Evolutionary conservation across 75 land plant species (phyloP).

Genomic region (Pinus albicaulis): DNA sequence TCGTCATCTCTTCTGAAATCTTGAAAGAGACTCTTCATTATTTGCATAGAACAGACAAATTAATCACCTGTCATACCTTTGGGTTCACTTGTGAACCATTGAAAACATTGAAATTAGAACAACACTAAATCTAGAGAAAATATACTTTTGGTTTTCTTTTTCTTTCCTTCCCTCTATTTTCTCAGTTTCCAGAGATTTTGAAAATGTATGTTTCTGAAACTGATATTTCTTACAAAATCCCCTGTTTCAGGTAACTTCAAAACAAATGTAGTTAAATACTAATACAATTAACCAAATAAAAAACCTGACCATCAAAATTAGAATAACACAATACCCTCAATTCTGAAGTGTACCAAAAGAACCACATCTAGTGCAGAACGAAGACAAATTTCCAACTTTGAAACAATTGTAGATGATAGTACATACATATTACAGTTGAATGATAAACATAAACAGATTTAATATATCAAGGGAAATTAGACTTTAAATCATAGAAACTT

Average conservation of each 20-base stretch:
- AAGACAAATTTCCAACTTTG: background rate
- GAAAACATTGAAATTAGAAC: background rate
- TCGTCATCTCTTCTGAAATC: background rate
- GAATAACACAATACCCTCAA: background rate
- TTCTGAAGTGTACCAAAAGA: background rate
- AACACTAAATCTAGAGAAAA: background rate
- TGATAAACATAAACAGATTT: background rate
- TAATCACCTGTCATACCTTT: background rate
- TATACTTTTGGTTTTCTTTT: background rate
- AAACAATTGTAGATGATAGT: background rate
- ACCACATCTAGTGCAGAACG: background rate
- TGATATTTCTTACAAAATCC: background rate
- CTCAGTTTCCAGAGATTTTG: background rate
- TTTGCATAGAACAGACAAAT: background rate
- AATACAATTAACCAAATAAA: background rate
- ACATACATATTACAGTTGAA: background rate
- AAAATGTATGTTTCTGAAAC: background rate
- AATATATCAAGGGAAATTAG: background rate
- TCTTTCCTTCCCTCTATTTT: background rate
- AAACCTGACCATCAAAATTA: background rate
- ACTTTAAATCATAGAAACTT: background rate
- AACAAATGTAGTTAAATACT: background rate
- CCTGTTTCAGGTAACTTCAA: constrained; percentile 3
- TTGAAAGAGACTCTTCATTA: background rate
- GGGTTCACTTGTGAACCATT: background rate